phyloP scores from a whole-genome alignment of 129 eudicot species.

The Flaveria ramosissima region DNA sequence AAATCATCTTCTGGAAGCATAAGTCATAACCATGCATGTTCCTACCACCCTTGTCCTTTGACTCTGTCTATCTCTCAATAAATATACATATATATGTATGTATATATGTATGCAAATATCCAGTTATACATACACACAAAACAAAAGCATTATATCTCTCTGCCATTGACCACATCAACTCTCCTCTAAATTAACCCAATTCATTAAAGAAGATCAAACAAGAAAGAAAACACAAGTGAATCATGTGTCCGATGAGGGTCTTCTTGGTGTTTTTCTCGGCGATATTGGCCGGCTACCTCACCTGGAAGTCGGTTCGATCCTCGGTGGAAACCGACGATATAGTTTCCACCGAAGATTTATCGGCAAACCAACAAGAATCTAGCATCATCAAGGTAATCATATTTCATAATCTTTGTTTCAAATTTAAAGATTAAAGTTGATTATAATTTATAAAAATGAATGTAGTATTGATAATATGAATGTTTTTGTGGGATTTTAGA shows the following conservation, averaged over 20 bases:
- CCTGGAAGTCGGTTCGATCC: conserved; percentile 8
- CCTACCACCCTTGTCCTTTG: background rate
- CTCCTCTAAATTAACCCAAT: background rate
- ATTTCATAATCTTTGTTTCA: no score
- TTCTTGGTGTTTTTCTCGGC: conserved; percentile 19
- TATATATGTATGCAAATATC: background rate
- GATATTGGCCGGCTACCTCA: conserved; percentile 18
- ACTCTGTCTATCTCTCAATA: background rate
- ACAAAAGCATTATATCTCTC: background rate
- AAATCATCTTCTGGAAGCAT: conserved; percentile 19
- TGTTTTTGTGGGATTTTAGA: conserved; percentile 33
- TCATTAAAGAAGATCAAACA: conserved; percentile 13
- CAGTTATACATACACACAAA: background rate
- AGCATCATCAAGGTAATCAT: conserved; percentile 35
- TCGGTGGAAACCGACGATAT: background rate
- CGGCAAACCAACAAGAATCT: conserved; percentile 22
- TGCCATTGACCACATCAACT: conserved; percentile 2
- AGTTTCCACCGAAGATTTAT: conserved; percentile 21
- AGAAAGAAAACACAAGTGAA: background rate
- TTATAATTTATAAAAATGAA: no score
- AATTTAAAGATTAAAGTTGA: no score
- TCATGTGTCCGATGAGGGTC: conserved; percentile 26
- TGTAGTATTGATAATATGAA: background rate
- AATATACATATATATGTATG: background rate
- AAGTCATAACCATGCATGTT: background rate